Percentiles rank a stretch among this genome's conserved stretches.
Evolutionary conservation across 345 rosid species (phyloP).

Genomic region (Acer campestre): DNA sequence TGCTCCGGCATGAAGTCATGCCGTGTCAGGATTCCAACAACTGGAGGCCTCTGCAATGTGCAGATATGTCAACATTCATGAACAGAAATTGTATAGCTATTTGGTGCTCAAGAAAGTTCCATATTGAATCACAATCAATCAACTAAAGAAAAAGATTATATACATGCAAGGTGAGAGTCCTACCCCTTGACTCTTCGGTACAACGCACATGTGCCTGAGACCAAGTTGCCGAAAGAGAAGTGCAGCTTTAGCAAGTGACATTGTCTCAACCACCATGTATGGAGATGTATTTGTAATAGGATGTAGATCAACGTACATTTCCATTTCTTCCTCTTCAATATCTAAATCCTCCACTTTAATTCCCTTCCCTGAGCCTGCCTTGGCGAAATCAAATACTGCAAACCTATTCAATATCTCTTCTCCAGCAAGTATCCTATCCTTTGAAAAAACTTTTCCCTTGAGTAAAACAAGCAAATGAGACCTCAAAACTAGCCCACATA

Average conservation of each 20-base stretch:
- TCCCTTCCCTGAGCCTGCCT: constrained; percentile 73
- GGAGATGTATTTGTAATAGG: constrained; percentile 65
- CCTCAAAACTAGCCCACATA: constrained; percentile 65
- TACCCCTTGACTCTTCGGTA: constrained; percentile 65
- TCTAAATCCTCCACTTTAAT: constrained; percentile 57
- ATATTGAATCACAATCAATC: no score
- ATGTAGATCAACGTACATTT: constrained; percentile 64
- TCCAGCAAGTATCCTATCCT: constrained; percentile 38
- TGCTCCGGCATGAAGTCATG: constrained; percentile 71
- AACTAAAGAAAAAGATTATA: background rate
- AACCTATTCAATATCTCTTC: constrained; percentile 34
- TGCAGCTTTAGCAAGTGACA: constrained; percentile 72
- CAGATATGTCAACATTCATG: background rate
- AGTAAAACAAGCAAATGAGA: constrained; percentile 70
- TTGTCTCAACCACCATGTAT: constrained; percentile 66
- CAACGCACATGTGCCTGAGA: constrained; percentile 65
- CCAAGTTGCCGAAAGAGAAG: constrained; percentile 63
- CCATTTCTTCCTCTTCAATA: constrained; percentile 59
- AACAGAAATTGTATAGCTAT: no score
- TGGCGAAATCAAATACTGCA: constrained; percentile 61
- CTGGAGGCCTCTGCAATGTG: constrained; percentile 58
- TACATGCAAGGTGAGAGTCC: background rate
- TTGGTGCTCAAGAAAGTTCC: background rate
- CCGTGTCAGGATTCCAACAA: constrained; percentile 66
- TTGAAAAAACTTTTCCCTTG: constrained; percentile 43